Conservation (phyloP, 306 rosid species). For the Arachis stenosperma region DNA sequence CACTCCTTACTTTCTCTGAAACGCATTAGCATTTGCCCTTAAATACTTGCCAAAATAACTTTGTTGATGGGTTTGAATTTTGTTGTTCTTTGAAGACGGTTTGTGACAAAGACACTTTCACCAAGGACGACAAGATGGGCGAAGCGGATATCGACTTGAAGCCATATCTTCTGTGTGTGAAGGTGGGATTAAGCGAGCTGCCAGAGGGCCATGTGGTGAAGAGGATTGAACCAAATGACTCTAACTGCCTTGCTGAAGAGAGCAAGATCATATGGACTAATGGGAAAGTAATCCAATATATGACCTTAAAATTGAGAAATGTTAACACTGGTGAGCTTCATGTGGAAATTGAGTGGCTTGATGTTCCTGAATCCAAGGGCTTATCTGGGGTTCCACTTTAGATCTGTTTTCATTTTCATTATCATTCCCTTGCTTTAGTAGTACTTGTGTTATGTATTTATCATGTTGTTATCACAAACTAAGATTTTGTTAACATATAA, state of each 20-base stretch:
- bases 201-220: conserved; percentile 63
- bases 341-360: conserved; percentile 66
- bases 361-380: conserved; percentile 52
- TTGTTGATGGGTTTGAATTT: conserved; percentile 8
- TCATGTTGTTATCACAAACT: conserved; percentile 15
- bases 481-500: conserved; percentile 1
- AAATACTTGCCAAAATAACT: neutral
- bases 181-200: conserved; percentile 50
- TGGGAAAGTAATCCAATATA: conserved; percentile 70
- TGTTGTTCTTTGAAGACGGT: conserved; percentile 51
- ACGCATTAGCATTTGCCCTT: no score
- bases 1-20: no score
- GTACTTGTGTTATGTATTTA: conserved; percentile 8
- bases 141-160: conserved; percentile 70
- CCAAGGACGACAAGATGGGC: conserved; percentile 76
- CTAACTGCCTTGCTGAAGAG: conserved; percentile 64
- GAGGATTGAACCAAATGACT: conserved; percentile 54
- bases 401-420: neutral
- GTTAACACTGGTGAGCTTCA: conserved; percentile 70
- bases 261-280: conserved; percentile 64
- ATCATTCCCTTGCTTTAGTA: neutral
- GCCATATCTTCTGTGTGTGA: conserved; percentile 69
- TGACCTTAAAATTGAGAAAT: conserved; percentile 67
- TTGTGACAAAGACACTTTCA: conserved; percentile 71
- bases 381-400: conserved; percentile 41